phyloP scores from a whole-genome alignment of 1,284 basidiomycete genomes.

The Ceratorhiza oryzae-sativae region DNA sequence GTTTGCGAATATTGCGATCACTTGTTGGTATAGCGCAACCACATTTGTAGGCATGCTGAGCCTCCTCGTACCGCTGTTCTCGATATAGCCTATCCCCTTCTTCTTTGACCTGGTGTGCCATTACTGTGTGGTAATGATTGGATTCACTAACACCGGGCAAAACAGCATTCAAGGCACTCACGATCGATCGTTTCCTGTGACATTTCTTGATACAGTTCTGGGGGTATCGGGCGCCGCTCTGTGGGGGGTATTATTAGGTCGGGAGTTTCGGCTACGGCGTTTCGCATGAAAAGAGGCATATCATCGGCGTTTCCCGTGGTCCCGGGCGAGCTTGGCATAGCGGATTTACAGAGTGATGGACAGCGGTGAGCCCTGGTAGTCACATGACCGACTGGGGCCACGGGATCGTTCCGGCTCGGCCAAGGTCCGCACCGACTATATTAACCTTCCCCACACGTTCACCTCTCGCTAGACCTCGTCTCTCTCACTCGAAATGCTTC shows the following conservation, averaged over 20 bases:
- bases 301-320: not conserved
- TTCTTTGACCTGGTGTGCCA: not conserved
- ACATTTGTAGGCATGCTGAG: not conserved
- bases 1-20: not conserved
- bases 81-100: not conserved
- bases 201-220: not conserved
- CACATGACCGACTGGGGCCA: conserved; percentile 7
- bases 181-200: not conserved
- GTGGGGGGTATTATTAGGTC: not conserved
- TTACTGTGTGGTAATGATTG: not conserved
- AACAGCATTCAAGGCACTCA: too few species aligned
- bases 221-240: not conserved
- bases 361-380: not conserved
- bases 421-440: conserved; percentile 31
- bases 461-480: not conserved
- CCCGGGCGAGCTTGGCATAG: not conserved
- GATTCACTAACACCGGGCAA: too few species aligned
- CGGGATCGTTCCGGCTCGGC: conserved; percentile 27
- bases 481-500: conserved; percentile 6
- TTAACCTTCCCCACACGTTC: conserved; percentile 20
- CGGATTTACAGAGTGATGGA: not conserved
- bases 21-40: not conserved
- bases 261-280: not conserved
- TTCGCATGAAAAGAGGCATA: conserved; percentile 5
- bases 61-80: not conserved